Conservation (phyloP, 306 rosid genomes). For the Cucurbita moschata region DNA sequence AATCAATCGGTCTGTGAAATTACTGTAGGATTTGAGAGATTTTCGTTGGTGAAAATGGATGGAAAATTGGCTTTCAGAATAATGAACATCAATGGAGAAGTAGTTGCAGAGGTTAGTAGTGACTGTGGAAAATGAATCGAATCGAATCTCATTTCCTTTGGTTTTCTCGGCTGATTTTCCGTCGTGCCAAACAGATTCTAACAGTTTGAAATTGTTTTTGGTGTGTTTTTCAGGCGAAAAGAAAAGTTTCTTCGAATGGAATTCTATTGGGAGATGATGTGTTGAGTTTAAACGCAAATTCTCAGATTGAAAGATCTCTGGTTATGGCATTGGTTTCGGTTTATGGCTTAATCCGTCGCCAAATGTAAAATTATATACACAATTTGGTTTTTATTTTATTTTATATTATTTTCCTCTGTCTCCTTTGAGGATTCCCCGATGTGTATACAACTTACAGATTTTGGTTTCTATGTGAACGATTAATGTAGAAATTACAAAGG, state of each 20-base stretch:
- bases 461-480: background rate
- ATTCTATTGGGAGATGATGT: slow-evolving; percentile 55
- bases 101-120: slow-evolving; percentile 55
- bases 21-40: slow-evolving; percentile 33
- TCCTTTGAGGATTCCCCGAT: background rate
- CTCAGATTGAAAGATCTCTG: slow-evolving; percentile 38
- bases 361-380: slow-evolving; percentile 20
- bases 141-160: background rate
- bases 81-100: slow-evolving; percentile 25
- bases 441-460: background rate
- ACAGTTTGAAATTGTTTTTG: background rate
- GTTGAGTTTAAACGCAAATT: slow-evolving; percentile 34
- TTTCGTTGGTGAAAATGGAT: slow-evolving; percentile 26
- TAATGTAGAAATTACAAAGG: background rate
- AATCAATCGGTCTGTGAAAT: slow-evolving; percentile 39
- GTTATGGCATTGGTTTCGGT: slow-evolving; percentile 49
- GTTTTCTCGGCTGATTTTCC: background rate
- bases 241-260: slow-evolving; percentile 35
- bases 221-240: slow-evolving; percentile 41
- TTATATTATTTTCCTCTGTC: too few relatives aligned
- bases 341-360: slow-evolving; percentile 48
- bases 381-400: background rate
- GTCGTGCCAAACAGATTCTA: background rate
- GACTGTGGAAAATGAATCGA: background rate
- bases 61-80: slow-evolving; percentile 37